phyloP scores from a whole-genome alignment of 768 basidiomycete species.

The Auricularia cornea region DNA sequence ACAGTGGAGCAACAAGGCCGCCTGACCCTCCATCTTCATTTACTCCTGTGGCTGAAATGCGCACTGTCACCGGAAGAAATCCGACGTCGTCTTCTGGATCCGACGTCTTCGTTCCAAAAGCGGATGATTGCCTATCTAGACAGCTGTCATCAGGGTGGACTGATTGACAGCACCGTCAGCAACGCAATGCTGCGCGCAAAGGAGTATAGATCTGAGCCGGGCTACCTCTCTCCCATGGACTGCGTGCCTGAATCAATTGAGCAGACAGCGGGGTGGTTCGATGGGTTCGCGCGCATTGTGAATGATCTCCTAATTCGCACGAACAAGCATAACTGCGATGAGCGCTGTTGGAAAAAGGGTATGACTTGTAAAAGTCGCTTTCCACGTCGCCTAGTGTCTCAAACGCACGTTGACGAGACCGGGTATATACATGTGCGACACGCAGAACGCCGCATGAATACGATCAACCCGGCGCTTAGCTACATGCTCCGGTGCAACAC shows the following conservation, averaged over 20 bases:
- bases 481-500: conserved; percentile 32
- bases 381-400: conserved; percentile 19
- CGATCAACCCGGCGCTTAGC: conserved; percentile 20
- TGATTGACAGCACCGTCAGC: conserved; percentile 16
- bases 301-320: conserved; percentile 23
- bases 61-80: conserved; percentile 24
- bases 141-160: conserved; percentile 23
- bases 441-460: conserved; percentile 31
- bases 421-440: conserved; percentile 23
- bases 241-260: too few relatives aligned
- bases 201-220: background rate
- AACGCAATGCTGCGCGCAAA: conserved; percentile 10
- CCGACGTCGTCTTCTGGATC: conserved; percentile 17
- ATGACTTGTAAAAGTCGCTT: conserved; percentile 28
- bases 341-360: conserved; percentile 21
- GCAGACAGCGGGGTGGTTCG: too few relatives aligned
- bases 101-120: conserved; percentile 17
- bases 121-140: conserved; percentile 25
- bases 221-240: too few relatives aligned
- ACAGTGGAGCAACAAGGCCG: conserved; percentile 34
- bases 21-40: conserved; percentile 30
- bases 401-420: conserved; percentile 23
- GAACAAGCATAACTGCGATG: conserved; percentile 23
- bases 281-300: conserved; percentile 11
- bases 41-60: conserved; percentile 28